Base-by-base conservation (phyloP, 2,329 filamentous ascomycete species). In the Verticillium dahliae region DNA sequence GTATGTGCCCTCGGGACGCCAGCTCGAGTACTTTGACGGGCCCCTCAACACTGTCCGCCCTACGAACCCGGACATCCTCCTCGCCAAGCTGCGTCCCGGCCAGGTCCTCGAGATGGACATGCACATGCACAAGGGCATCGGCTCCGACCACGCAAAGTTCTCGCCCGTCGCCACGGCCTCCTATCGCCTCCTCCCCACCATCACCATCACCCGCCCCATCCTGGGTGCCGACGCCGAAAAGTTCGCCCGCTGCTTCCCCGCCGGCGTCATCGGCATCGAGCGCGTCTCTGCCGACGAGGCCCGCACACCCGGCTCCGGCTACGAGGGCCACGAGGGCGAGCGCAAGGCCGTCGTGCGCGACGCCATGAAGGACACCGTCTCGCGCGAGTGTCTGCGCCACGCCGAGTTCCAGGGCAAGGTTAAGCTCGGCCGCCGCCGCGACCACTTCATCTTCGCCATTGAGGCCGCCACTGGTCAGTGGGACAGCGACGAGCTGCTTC, bases 401-500 rank as follows among this genome's bases (percentile, higher is more conserved):
- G 83, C 88, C 33, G 95, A 98, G 77, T 98, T 99, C 78, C 86
- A 95, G 76, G 91, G 88, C 72, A 99, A 97, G 81, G 95, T 99
- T 66, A 93, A 92, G 81, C 85, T 99, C 37, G 95, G 95, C 54
- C 84, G 96, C 60, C 81, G 92, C 69, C 83, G 92, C 66, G 95
- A 99, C 74, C 96, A 99, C 78, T 99, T 99, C 75, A 98, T 99
- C 76, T 99, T 95, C 81, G 90, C 87, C 60, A 84, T 99, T 39
- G 95, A 99, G 81, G 97, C 93, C 80, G 97, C 93, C 80, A 89
- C 92, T 0, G 96, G 95, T 6, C 95, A 99, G 78, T 96, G 92
- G 81, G 89, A 95, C 62, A 97, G 92, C 72, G 94, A 98, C 70
- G 88, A 92, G 76, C 81, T 99, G 66, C 98, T 99, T 80, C 76